Conservation (phyloP, 495 filamentous ascomycete genomes). For the Elaphomyces granulatus region DNA sequence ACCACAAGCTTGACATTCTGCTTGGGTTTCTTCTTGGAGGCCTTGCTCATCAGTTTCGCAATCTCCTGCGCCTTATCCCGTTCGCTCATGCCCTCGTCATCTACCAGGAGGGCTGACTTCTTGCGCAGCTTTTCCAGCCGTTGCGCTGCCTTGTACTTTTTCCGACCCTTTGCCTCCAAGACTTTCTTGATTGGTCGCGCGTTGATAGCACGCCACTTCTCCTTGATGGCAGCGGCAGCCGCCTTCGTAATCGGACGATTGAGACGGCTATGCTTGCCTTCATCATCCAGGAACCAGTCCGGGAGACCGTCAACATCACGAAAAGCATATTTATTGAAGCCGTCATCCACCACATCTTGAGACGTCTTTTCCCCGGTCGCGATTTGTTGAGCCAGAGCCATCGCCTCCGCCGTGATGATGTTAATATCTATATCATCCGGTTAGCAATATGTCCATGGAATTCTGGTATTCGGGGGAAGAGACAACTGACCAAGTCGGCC, state of each 20-base stretch:
- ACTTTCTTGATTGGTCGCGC: constrained; percentile 99
- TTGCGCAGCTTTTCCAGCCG: constrained; percentile 84
- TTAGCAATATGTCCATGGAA: constrained; percentile 14
- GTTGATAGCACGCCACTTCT: constrained; percentile 86
- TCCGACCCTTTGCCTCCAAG: constrained; percentile 82
- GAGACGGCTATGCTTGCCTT: constrained; percentile 64
- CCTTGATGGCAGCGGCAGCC: constrained; percentile 84
- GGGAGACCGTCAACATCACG: constrained; percentile 86
- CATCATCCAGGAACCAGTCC: constrained; percentile 97
- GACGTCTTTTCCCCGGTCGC: constrained; percentile 71
- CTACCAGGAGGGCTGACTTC: constrained; percentile 76
- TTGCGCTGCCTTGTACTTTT: constrained; percentile 91
- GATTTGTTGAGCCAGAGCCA: constrained; percentile 91
- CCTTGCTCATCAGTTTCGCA: constrained; percentile 62
- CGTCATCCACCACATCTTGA: constrained; percentile 69
- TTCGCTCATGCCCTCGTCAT: constrained; percentile 84
- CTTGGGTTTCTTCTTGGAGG: constrained; percentile 74
- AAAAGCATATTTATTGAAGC: constrained; percentile 84
- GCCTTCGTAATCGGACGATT: constrained; percentile 81
- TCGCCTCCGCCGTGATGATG: constrained; percentile 96
- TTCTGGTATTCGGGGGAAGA: background rate
- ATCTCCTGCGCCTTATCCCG: constrained; percentile 87
- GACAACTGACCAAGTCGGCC: constrained; percentile 47
- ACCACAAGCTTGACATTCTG: constrained; percentile 78
- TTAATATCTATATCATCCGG: constrained; percentile 56